These are phyloP conservation scores for Coemansia sp. DNA, from an alignment of 192 early-diverging fungal species.

Conservation along the genomic window DNA sequence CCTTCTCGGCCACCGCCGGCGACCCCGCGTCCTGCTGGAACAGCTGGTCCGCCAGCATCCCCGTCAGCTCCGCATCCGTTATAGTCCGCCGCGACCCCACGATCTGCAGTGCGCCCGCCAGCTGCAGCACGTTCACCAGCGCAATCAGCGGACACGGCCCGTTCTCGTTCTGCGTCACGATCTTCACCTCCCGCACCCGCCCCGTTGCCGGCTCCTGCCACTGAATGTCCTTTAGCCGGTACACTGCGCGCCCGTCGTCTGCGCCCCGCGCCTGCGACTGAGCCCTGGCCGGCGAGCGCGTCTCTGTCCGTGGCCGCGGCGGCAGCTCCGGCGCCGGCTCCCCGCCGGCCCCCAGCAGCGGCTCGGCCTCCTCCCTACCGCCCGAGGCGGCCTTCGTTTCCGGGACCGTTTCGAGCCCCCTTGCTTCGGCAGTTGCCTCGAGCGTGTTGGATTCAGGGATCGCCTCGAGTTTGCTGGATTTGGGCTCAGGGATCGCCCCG, in stretches of 20 bases:
- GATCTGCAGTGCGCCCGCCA: slow-evolving; percentile 66
- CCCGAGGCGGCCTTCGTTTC: no score
- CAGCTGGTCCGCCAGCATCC: slow-evolving; percentile 71
- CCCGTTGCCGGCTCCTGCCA: slow-evolving; percentile 56
- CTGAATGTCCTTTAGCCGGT: slow-evolving; percentile 70
- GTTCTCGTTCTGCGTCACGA: slow-evolving; percentile 90
- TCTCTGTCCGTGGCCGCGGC: not conserved
- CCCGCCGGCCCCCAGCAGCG: not conserved
- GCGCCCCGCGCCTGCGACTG: not conserved
- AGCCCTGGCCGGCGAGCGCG: not conserved
- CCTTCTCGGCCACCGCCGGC: not conserved
- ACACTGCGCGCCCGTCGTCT: slow-evolving; percentile 16
- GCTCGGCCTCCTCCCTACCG: no score
- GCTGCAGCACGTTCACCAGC: slow-evolving; percentile 75
- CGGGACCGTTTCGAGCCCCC: no score
- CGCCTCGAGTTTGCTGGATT: no score
- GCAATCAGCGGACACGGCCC: slow-evolving; percentile 89
- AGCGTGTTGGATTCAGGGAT: no score
- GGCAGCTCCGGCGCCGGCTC: not conserved
- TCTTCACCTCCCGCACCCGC: slow-evolving; percentile 55
- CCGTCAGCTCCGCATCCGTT: slow-evolving; percentile 65
- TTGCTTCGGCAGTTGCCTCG: no score
- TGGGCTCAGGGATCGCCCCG: no score
- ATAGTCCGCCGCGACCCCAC: slow-evolving; percentile 52
- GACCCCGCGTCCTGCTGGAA: not conserved